These are phyloP conservation scores for Leccinum cinnamomeum DNA, from an alignment of 1,284 basidiomycete species.

Conservation along the genomic window DNA sequence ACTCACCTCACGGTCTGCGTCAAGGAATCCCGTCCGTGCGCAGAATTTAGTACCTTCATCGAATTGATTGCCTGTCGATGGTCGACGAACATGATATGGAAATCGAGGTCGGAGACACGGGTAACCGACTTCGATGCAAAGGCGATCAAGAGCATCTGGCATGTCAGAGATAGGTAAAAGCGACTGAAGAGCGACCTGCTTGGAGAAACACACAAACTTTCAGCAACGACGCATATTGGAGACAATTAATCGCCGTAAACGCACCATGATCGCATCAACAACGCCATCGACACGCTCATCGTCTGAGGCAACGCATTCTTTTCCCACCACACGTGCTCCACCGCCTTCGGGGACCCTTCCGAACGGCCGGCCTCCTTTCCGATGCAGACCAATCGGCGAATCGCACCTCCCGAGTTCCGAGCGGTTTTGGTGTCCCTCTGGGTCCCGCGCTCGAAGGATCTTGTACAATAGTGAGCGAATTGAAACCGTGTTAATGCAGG, in stretches of 20 bases:
- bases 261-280: constrained; percentile 58
- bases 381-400: constrained; percentile 80
- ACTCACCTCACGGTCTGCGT: too few relatives aligned
- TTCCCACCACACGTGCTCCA: constrained; percentile 69
- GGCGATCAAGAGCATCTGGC: constrained; percentile 55
- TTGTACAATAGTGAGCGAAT: constrained; percentile 26
- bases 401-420: constrained; percentile 80
- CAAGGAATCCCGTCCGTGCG: too few relatives aligned
- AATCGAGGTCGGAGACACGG: constrained; percentile 15
- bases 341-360: constrained; percentile 80
- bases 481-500: constrained; percentile 28
- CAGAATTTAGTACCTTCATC: too few relatives aligned
- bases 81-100: too few relatives aligned
- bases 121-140: constrained; percentile 54
- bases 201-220: not conserved
- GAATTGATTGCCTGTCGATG: too few relatives aligned
- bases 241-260: constrained; percentile 16
- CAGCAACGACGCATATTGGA: not conserved
- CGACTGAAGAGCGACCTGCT: constrained; percentile 58
- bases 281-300: constrained; percentile 43
- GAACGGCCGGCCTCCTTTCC: constrained; percentile 73
- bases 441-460: constrained; percentile 19
- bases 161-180: constrained; percentile 56
- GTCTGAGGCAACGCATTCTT: constrained; percentile 48
- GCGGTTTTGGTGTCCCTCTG: constrained; percentile 59